Base-by-base conservation (phyloP, 2,329 filamentous ascomycete species). In the Epichloe baconii region DNA sequence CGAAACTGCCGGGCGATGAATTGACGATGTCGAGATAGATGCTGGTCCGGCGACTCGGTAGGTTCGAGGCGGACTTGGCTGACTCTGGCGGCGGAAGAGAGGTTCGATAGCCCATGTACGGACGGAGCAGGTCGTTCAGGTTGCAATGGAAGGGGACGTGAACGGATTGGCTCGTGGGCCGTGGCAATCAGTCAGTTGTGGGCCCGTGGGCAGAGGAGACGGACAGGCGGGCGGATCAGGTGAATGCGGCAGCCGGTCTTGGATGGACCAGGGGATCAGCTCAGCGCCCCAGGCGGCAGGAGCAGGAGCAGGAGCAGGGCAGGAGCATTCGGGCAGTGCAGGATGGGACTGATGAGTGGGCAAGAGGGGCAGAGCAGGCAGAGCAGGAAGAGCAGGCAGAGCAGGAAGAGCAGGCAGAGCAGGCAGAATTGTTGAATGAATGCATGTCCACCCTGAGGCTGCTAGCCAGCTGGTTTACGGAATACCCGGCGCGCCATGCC, bases 181-280 rank as follows among this genome's bases (percentile, higher is more conserved):
- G n/a, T 21, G 49, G 52, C 50, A 36, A 8, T 17, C 19, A 21
- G 26, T 17, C 12, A 43, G 41, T 26, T 26, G 31, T 50, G 53
- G 55, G 52, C 46, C 49, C 49, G 35, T 52, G 50, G 17, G 46
- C 26, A 52, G 50, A 45, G 17, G 43, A 46, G 45, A 48, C 37
- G 40, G 46, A 43, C 34, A 5, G 37, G 8, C n/a, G n/a, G n/a
- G n/a, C n/a, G n/a, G n/a, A n/a, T n/a, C n/a, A n/a, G n/a, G n/a
- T n/a, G n/a, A n/a, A n/a, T n/a, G n/a, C n/a, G n/a, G n/a, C n/a
- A n/a, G n/a, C n/a, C n/a, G n/a, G n/a, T n/a, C n/a, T n/a, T n/a
- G n/a, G n/a, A n/a, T n/a, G n/a, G n/a, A n/a, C n/a, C n/a, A n/a
- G n/a, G 43, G 43, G 23, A 26, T 26, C 23, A 26, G 23, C 23